Base-by-base conservation (phyloP, 78 protist genomes). In the Polysphondylium violaceum region DNA sequence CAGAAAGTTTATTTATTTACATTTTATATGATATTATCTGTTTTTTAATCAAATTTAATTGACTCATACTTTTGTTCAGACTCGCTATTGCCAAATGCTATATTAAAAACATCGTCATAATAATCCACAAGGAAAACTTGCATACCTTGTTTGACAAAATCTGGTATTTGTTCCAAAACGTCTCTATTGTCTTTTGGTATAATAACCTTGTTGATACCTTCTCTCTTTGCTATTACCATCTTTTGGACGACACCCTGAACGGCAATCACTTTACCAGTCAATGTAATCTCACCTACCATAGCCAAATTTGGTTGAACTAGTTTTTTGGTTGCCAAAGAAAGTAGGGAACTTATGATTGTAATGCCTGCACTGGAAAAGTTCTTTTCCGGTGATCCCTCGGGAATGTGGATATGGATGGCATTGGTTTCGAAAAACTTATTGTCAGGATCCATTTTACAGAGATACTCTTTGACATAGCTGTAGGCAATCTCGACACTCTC, bases 321-420 rank as follows among this genome's bases (percentile, higher is more conserved):
- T 53, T 41, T 89, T 12, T 71, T 59, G 16, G 83, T 44, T 31
- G 98, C 98, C 38, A 97, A 71, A 16, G 98, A 96, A 12, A 94
- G 29, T 3, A 98, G 38, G 17, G 98, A 93, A 1, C 95, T 78
- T 19, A 72, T 91, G 63, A 97, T 86, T 0, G 98, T 96, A n/a
- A 94, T 43, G 29, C 99, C 98, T 0, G 98, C 99, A 2, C 95
- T 75, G 23, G 99, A 98, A 17, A 98, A 98, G 41, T 98, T 98
- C 85, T 98, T 97, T 5, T 94, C 92, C n/a, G 41, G 74, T 7
- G 98, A 97, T 1, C 98, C 99, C 60, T 85, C 98, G 35, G 99
- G 98, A 16, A 93, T 60, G 78, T 98, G 99, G 74, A 98, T 19
- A 87, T 97, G 99, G 59, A 97, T 88, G 3, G 93, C 74, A 19